Evolutionary conservation across 2,329 filamentous ascomycete genomes (phyloP).

Genomic region (Fusarium nanum): DNA sequence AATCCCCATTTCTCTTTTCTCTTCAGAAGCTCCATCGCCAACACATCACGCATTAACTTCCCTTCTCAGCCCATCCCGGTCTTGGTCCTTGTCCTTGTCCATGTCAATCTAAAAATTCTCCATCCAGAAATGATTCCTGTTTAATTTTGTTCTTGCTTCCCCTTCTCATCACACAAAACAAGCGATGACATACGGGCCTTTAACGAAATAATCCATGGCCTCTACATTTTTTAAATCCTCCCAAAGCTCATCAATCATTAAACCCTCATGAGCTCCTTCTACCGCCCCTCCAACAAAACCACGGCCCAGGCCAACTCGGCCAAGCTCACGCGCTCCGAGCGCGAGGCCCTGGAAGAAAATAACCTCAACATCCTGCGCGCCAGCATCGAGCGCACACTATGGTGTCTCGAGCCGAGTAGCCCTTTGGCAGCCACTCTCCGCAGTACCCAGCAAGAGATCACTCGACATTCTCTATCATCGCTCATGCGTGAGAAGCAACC

Average conservation of each 20-base stretch:
- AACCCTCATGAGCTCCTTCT: slow-evolving; percentile 28
- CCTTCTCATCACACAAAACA: background rate
- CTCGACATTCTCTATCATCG: slow-evolving; percentile 3
- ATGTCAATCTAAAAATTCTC: slow-evolving; percentile 2
- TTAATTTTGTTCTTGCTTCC: background rate
- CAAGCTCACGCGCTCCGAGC: slow-evolving; percentile 26
- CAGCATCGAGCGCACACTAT: slow-evolving; percentile 16
- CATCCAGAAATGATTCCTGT: background rate
- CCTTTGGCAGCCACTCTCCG: slow-evolving; percentile 9
- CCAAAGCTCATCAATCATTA: background rate
- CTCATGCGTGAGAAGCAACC: slow-evolving; percentile 8
- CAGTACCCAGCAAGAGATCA: slow-evolving; percentile 5
- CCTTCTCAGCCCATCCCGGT: slow-evolving; percentile 3
- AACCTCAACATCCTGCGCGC: slow-evolving; percentile 25
- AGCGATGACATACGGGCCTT: background rate
- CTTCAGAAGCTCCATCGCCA: background rate
- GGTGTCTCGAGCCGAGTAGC: slow-evolving; percentile 10
- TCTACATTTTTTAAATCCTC: background rate
- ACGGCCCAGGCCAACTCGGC: slow-evolving; percentile 23
- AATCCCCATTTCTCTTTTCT: slow-evolving; percentile 3
- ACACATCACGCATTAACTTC: slow-evolving; percentile 12
- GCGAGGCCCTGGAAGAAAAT: slow-evolving; percentile 21
- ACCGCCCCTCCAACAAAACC: slow-evolving; percentile 23
- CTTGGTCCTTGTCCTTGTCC: background rate
- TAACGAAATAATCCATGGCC: background rate